Conservation (phyloP, 2,329 filamentous ascomycete species). For the Penicillium sp. region DNA sequence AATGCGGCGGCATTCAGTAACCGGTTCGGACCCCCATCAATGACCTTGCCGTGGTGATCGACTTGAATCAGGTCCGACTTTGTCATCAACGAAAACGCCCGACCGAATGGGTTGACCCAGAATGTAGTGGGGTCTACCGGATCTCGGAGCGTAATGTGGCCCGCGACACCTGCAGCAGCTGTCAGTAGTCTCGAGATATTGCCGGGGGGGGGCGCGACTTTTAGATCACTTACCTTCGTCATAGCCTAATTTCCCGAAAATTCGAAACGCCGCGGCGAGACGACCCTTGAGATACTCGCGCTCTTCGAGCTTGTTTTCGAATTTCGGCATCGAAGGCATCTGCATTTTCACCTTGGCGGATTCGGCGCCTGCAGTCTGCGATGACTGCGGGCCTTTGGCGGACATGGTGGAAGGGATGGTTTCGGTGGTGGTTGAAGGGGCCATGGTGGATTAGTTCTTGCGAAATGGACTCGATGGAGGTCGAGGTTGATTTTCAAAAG, state of each 20-base stretch:
- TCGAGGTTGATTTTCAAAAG: neutral
- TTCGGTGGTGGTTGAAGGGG: constrained; percentile 30
- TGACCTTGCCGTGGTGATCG: constrained; percentile 58
- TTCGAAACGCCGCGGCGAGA: constrained; percentile 56
- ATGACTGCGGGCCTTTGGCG: constrained; percentile 18
- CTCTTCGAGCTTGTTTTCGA: constrained; percentile 46
- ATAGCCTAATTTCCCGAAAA: constrained; percentile 58
- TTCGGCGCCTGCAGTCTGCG: constrained; percentile 23
- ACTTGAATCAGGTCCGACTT: constrained; percentile 67
- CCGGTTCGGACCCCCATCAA: constrained; percentile 57
- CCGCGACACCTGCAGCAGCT: constrained; percentile 52
- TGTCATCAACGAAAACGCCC: constrained; percentile 61
- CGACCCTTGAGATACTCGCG: constrained; percentile 55
- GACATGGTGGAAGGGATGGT: constrained; percentile 15
- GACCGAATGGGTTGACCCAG: constrained; percentile 67
- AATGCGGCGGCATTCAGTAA: constrained; percentile 50
- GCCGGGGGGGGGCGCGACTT: too few species aligned
- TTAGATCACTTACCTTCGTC: constrained; percentile 43
- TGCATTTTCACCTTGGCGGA: constrained; percentile 32
- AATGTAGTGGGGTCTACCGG: constrained; percentile 60
- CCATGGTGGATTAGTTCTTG: constrained; percentile 18
- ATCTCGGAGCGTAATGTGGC: constrained; percentile 62
- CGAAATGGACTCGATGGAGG: neutral
- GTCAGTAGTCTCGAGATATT: neutral
- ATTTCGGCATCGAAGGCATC: constrained; percentile 37